Evolutionary conservation across 352 stramenopile genomes (phyloP), one percentile per base, ranked within the genome.

Genomic region (Vaucheria bursata): DNA sequence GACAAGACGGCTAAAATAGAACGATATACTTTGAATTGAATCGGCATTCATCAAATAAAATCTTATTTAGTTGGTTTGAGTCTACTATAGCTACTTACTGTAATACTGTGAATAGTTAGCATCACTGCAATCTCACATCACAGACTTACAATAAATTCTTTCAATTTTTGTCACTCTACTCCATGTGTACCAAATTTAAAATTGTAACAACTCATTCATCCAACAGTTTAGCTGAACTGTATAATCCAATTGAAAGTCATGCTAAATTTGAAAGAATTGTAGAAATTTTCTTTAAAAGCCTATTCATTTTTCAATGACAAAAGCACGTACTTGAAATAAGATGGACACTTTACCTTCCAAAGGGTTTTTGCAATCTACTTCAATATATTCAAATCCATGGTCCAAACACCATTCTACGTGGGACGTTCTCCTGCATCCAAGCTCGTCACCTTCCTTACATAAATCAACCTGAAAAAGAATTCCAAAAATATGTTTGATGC

Each of bases 301-400:
- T 68, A 34, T 34, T 31, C 2, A 31, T 2, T 34, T 37, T 2
- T 31, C 8, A 34, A 31, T 37, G 31, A 59, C 25, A 25, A 12
- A 12, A 18, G 45, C 12, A 18, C 12, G 45, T 25, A 59, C 12
- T 18, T 18, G 12, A 25, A 59, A 18, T 59, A 12, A 59, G 12
- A 18, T 25, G 25, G 2, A n/a, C 6, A 35, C 1, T 53, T 40
- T 34, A 80, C 75, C 75, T 77, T 8, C 66, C 12, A 64, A 12
- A 0, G 69, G 18, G 31, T 77, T 8, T 35, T 29, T 71, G 69
- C 38, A 77, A 71, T 81, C 67, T 25, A 71, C 75, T 71, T 81
- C 75, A 18, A 81, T 59, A 40, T 81, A 81, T 71, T 81, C 75
- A 33, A 81, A 78, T 5, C 75, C 75, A 38, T 81, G 75, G 59